Evolutionary conservation across 2,329 filamentous ascomycete genomes (phyloP).

Genomic region (Polychaeton citri): DNA sequence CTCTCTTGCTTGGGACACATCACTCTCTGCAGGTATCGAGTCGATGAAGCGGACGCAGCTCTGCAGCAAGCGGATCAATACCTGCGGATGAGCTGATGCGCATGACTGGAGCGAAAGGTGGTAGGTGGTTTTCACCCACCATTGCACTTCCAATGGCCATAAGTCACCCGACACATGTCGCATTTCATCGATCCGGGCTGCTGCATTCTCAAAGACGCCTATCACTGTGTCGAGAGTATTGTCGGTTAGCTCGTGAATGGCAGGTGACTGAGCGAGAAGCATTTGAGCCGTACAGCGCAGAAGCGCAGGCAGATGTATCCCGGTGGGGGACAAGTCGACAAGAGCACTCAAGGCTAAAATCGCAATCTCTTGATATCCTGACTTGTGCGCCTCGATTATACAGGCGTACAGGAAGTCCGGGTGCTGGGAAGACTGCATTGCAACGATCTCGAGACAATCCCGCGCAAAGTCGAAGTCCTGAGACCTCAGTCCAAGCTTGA

Average conservation of each 20-base stretch:
- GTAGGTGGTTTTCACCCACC: conserved; percentile 75
- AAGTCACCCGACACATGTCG: conserved; percentile 24
- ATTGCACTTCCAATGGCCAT: conserved; percentile 54
- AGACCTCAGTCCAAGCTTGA: conserved; percentile 14
- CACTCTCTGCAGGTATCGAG: conserved; percentile 8
- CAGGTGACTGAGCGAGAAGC: conserved; percentile 30
- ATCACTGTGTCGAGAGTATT: conserved; percentile 38
- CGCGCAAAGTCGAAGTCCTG: conserved; percentile 33
- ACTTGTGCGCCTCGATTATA: conserved; percentile 59
- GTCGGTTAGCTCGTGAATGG: conserved; percentile 14
- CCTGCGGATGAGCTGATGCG: conserved; percentile 41
- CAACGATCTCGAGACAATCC: conserved; percentile 50
- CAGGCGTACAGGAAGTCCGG: conserved; percentile 65
- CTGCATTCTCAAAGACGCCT: conserved; percentile 38
- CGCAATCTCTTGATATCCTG: conserved; percentile 48
- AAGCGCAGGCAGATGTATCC: conserved; percentile 49
- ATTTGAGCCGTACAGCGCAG: conserved; percentile 43
- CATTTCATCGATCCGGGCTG: conserved; percentile 30
- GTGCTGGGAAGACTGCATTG: conserved; percentile 38
- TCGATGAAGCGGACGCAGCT: conserved; percentile 25
- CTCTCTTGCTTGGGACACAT: conserved; percentile 5
- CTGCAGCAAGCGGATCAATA: conserved; percentile 42
- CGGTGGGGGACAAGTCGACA: conserved; percentile 39
- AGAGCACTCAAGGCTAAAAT: conserved; percentile 47
- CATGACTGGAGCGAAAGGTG: conserved; percentile 57